Evolutionary conservation across 352 stramenopile species (phyloP).

Genomic region (Phytophthora ohioensis): DNA sequence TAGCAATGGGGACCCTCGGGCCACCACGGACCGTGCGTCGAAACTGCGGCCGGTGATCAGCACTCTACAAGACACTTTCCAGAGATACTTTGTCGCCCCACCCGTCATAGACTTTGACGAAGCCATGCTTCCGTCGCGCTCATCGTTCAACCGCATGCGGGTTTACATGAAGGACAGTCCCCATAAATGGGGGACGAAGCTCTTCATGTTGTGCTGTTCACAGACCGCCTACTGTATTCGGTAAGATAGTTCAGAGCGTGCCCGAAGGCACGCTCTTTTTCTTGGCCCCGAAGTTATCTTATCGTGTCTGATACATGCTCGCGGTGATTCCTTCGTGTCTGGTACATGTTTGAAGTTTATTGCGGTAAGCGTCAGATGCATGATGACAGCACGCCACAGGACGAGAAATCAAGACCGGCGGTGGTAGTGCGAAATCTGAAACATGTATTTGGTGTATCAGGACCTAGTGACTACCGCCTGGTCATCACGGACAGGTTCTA

Average conservation of each 20-base stretch:
- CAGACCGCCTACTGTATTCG: slow-evolving; percentile 24
- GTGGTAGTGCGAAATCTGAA: background rate
- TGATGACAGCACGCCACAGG: background rate
- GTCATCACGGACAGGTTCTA: background rate
- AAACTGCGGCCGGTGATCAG: slow-evolving; percentile 18
- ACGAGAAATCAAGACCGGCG: background rate
- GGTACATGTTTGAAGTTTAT: background rate
- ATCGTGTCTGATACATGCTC: background rate
- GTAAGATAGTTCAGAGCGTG: slow-evolving; percentile 6
- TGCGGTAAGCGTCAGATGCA: slow-evolving; percentile 2
- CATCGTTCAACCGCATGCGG: slow-evolving; percentile 6
- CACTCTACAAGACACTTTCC: slow-evolving; percentile 15
- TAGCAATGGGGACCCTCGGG: slow-evolving; percentile 18
- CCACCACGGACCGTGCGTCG: slow-evolving; percentile 9
- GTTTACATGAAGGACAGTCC: slow-evolving; percentile 6
- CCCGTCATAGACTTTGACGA: slow-evolving; percentile 22
- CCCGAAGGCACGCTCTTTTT: slow-evolving; percentile 1
- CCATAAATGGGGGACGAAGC: no score
- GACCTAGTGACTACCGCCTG: background rate
- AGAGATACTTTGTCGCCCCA: background rate
- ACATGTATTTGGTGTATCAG: background rate
- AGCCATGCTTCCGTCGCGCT: slow-evolving; percentile 11
- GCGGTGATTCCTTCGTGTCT: background rate
- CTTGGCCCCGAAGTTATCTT: background rate
- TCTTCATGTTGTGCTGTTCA: slow-evolving; percentile 18